Percentiles rank a stretch among this genome's conserved stretches.
Evolutionary conservation across 371 early-diverging fungal genomes (phyloP).

Genomic region (Cokeromyces recurvatus): DNA sequence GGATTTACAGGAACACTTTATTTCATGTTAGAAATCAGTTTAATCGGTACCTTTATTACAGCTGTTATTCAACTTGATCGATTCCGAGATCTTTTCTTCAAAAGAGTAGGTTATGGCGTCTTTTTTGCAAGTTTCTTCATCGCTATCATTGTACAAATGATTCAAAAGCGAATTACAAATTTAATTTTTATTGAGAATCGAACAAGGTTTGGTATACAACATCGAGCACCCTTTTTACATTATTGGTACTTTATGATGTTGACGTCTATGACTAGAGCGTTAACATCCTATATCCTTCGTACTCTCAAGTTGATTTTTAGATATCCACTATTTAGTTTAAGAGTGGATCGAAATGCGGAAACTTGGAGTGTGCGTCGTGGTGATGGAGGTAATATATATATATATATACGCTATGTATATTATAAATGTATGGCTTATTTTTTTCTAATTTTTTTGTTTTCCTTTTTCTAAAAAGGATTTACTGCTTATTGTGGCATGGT

Average conservation of each 20-base stretch:
- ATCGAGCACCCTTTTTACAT: constrained; percentile 39
- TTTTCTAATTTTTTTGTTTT: background rate
- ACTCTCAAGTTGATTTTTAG: constrained; percentile 33
- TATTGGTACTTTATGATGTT: constrained; percentile 54
- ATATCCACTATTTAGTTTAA: constrained; percentile 41
- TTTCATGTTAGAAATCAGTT: constrained; percentile 34
- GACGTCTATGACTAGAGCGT: constrained; percentile 43
- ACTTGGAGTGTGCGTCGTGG: constrained; percentile 52
- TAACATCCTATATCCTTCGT: constrained; percentile 46
- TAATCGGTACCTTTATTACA: constrained; percentile 32
- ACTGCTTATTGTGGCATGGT: constrained; percentile 49
- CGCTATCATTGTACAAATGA: constrained; percentile 36
- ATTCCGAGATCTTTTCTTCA: constrained; percentile 25
- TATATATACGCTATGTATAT: too few species aligned
- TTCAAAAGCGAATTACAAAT: constrained; percentile 39
- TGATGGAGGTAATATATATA: constrained; percentile 47
- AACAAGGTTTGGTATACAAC: constrained; percentile 28
- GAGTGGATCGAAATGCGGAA: constrained; percentile 48
- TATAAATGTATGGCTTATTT: background rate
- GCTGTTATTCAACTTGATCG: constrained; percentile 28
- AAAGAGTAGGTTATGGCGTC: constrained; percentile 33
- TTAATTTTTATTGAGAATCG: constrained; percentile 33
- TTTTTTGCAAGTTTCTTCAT: constrained; percentile 45
- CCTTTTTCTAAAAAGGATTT: constrained; percentile 20
- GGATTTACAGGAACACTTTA: constrained; percentile 47